phyloP scores from a whole-genome alignment of 1,284 basidiomycete species.

The Volvariella volvacea region DNA sequence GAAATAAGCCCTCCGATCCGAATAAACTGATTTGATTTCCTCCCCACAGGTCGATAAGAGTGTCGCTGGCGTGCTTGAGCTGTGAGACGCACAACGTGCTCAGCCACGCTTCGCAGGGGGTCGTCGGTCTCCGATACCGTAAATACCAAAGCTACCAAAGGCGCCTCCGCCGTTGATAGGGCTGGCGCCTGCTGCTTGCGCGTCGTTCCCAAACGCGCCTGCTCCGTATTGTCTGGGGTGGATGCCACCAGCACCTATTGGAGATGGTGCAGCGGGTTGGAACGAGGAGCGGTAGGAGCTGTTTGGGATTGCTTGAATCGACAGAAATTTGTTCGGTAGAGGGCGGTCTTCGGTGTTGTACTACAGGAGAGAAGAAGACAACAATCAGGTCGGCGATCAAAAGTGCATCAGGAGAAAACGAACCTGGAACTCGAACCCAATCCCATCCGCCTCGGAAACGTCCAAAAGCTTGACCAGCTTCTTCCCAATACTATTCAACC shows the following conservation, averaged over 20 bases:
- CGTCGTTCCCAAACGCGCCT: constrained; percentile 7
- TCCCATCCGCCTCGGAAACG: constrained; percentile 68
- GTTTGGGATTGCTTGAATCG: constrained; percentile 63
- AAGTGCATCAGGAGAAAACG: constrained; percentile 10
- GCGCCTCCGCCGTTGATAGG: constrained; percentile 26
- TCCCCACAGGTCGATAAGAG: no score
- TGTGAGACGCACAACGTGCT: no score
- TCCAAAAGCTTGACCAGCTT: constrained; percentile 79
- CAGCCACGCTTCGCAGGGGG: constrained; percentile 3
- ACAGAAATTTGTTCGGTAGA: constrained; percentile 69
- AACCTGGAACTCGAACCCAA: constrained; percentile 88
- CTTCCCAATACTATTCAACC: constrained; percentile 77
- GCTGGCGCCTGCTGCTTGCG: constrained; percentile 4
- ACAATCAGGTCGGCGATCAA: constrained; percentile 4
- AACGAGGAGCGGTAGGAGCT: constrained; percentile 63
- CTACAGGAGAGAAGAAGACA: constrained; percentile 29
- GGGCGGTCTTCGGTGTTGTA: constrained; percentile 80
- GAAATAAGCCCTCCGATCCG: no score
- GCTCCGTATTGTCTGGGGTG: constrained; percentile 7
- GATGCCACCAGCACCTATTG: constrained; percentile 6
- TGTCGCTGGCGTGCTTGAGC: no score
- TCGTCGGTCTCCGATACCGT: constrained; percentile 28
- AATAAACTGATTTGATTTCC: no score
- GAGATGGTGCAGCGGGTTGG: constrained; percentile 16
- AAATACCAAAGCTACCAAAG: constrained; percentile 44